These are phyloP conservation scores for Rubia tinctorum DNA, from an alignment of 305 asterid genomes.

Conservation along the genomic window DNA sequence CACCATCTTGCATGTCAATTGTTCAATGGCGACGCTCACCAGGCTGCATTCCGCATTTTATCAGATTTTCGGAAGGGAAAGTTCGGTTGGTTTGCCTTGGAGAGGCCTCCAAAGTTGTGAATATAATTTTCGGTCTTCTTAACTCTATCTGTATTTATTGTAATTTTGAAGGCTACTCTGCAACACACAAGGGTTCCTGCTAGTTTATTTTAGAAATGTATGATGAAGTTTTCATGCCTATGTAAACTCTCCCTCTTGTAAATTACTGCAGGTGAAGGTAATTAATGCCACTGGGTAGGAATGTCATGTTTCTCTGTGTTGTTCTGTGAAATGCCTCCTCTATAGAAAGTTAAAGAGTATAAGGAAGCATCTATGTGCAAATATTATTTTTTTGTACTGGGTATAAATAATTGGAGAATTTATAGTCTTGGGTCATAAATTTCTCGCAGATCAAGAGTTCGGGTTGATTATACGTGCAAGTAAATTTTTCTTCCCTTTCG, in stretches of 20 bases:
- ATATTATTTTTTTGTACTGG: too few species aligned
- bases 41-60: slow-evolving; percentile 84
- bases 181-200: slow-evolving; percentile 5
- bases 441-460: too few species aligned
- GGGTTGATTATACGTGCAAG: too few species aligned
- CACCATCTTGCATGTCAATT: slow-evolving; percentile 68
- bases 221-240: too few species aligned
- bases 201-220: background rate
- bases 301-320: background rate
- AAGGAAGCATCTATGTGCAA: too few species aligned
- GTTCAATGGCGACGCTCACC: slow-evolving; percentile 84
- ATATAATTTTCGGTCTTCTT: background rate
- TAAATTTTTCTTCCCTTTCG: too few species aligned
- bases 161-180: background rate
- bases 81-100: slow-evolving; percentile 81
- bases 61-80: slow-evolving; percentile 91
- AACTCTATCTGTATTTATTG: background rate
- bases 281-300: background rate
- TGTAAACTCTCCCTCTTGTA: background rate
- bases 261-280: background rate
- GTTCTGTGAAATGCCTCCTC: background rate
- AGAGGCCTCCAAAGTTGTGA: slow-evolving; percentile 67
- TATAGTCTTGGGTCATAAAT: too few species aligned
- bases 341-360: too few species aligned
- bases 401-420: too few species aligned